Percentiles rank a stretch among this genome's conserved stretches.
phyloP scores from a whole-genome alignment of 2,329 filamentous ascomycete genomes.

The Rhynchosporium graminicola region DNA sequence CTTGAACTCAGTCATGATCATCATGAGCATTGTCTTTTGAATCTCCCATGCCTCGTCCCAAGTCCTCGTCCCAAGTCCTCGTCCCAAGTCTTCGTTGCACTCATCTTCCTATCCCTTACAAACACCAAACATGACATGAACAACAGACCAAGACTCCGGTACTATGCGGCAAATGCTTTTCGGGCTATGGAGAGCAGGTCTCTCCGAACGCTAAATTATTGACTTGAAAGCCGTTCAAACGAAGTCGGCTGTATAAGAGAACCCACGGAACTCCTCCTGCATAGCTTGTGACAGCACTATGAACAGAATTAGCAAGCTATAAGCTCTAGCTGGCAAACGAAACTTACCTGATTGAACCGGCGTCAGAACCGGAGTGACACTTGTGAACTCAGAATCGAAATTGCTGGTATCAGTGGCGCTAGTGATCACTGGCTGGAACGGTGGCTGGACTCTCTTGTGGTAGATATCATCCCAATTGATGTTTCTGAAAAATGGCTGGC shows the following conservation, averaged over 20 bases:
- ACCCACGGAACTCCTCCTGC: conserved; percentile 99
- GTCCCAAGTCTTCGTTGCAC: background rate
- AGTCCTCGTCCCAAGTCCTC: background rate
- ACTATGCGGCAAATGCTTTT: conserved; percentile 24
- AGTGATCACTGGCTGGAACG: conserved; percentile 87
- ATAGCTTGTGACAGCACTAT: conserved; percentile 94
- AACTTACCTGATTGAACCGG: conserved; percentile 92
- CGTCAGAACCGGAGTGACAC: conserved; percentile 94
- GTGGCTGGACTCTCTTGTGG: conserved; percentile 86
- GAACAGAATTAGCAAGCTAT: conserved; percentile 22
- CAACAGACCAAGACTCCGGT: conserved; percentile 18
- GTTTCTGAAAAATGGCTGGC: conserved; percentile 95
- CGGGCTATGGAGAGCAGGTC: background rate
- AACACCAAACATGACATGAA: background rate
- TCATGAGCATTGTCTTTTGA: too few species aligned
- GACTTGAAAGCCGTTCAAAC: conserved; percentile 32
- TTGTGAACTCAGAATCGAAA: conserved; percentile 98
- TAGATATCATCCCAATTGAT: conserved; percentile 99
- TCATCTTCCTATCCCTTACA: conserved; percentile 13
- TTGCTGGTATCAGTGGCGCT: conserved; percentile 98
- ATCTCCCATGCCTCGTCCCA: background rate
- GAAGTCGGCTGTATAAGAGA: conserved; percentile 69
- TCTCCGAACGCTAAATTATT: conserved; percentile 19
- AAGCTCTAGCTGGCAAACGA: background rate
- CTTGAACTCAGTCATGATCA: conserved; percentile 2